Evolutionary conservation across 257 asterid species (phyloP).

Genomic region (Fraxinus cuspidata): DNA sequence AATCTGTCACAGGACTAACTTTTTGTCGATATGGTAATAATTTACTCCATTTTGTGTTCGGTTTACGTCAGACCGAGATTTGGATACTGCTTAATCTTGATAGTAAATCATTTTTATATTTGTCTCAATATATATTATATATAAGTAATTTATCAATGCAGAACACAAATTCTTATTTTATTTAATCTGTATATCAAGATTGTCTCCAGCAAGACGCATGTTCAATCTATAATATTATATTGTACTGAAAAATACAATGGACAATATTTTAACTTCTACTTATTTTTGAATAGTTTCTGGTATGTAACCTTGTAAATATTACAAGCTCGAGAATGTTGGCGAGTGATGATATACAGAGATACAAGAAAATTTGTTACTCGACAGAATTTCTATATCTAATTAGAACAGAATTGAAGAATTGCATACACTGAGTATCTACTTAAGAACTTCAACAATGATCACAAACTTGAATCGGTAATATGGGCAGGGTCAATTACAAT

Average conservation of each 20-base stretch:
- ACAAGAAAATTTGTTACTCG: neutral
- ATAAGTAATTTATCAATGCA: too few species aligned
- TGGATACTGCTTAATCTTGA: neutral
- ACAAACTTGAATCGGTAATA: conserved; percentile 38
- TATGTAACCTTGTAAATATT: too few species aligned
- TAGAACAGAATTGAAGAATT: neutral
- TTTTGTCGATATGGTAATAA: too few species aligned
- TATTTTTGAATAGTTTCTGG: too few species aligned
- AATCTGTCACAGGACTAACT: too few species aligned
- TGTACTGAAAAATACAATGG: too few species aligned
- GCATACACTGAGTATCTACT: neutral
- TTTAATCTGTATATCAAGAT: too few species aligned
- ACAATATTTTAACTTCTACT: neutral
- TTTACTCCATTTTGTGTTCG: too few species aligned
- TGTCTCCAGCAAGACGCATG: too few species aligned
- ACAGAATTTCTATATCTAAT: neutral
- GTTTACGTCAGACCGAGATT: neutral
- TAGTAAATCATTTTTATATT: too few species aligned
- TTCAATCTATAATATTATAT: too few species aligned
- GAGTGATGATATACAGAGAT: neutral
- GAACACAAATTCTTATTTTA: neutral
- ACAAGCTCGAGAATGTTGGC: neutral
- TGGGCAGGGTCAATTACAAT: conserved; percentile 75
- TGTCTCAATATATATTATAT: too few species aligned
- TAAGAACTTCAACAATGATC: conserved; percentile 4